These are phyloP conservation scores for Aspergillus incahuasiensis DNA, from an alignment of 495 filamentous ascomycete species.

Conservation along the genomic window DNA sequence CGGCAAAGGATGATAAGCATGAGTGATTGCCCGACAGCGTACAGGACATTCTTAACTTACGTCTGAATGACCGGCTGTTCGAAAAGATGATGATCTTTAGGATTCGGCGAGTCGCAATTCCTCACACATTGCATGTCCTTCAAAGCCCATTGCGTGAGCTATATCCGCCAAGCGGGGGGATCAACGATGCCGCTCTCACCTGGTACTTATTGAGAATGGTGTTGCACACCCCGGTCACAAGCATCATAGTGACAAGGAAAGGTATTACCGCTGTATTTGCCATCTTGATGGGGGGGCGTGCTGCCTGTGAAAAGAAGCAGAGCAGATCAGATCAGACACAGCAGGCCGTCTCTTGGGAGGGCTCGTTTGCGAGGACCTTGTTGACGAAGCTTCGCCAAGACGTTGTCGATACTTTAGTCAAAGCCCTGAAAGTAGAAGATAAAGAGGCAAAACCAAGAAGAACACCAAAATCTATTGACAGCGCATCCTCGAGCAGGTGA, in stretches of 20 bases:
- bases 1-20: slow-evolving; percentile 14
- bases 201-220: slow-evolving; percentile 97
- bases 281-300: slow-evolving; percentile 24
- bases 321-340: background rate
- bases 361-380: background rate
- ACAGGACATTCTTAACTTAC: slow-evolving; percentile 29
- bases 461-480: background rate
- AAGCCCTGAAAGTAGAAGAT: too few relatives aligned
- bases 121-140: slow-evolving; percentile 95
- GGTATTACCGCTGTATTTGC: slow-evolving; percentile 62
- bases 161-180: background rate
- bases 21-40: background rate
- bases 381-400: background rate
- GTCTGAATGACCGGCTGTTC: slow-evolving; percentile 97
- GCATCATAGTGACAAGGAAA: slow-evolving; percentile 87
- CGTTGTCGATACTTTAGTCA: background rate
- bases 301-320: background rate
- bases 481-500: background rate
- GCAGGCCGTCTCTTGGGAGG: background rate
- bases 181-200: slow-evolving; percentile 35
- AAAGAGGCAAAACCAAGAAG: background rate
- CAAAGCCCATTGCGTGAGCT: slow-evolving; percentile 1
- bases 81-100: slow-evolving; percentile 61
- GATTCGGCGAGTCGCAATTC: slow-evolving; percentile 74
- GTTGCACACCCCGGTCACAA: slow-evolving; percentile 89